Evolutionary conservation across 805 yeast genomes (phyloP).

Genomic region (Starmera dryadoides): DNA sequence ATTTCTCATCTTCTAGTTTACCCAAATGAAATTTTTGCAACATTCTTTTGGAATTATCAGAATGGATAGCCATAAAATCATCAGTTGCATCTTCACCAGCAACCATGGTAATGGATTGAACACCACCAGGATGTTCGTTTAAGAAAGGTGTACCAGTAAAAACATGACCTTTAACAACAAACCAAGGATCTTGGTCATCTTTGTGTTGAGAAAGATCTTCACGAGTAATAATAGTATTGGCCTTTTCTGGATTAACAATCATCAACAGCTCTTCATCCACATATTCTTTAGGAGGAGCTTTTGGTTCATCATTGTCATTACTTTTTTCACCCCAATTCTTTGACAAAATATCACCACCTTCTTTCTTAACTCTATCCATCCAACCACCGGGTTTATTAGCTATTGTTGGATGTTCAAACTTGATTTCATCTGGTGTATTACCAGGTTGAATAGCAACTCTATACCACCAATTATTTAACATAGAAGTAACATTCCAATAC

Average conservation of each 20-base stretch:
- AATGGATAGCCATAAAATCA: conserved; percentile 28
- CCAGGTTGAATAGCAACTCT: conserved; percentile 21
- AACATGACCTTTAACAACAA: conserved; percentile 28
- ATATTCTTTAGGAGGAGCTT: conserved; percentile 3
- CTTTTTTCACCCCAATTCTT: conserved; percentile 25
- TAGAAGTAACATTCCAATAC: conserved; percentile 31
- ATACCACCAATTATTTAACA: conserved; percentile 31
- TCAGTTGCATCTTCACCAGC: conserved; percentile 25
- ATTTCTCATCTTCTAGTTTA: conserved; percentile 4
- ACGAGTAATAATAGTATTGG: conserved; percentile 2
- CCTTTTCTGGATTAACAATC: conserved; percentile 22
- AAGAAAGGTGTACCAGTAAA: conserved; percentile 27
- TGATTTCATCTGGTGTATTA: conserved; percentile 6
- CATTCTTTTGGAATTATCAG: conserved; percentile 21
- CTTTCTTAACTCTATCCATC: conserved; percentile 28
- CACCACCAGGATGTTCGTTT: conserved; percentile 26
- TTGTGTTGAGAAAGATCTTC: conserved; percentile 6
- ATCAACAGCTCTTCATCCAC: conserved; percentile 21
- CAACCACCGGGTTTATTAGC: conserved; percentile 25
- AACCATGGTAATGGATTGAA: conserved; percentile 18
- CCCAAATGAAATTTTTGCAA: conserved; percentile 22
- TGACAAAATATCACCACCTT: conserved; percentile 24
- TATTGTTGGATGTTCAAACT: conserved; percentile 21
- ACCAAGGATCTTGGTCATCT: conserved; percentile 9
- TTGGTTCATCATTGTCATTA: conserved; percentile 5